Evolutionary conservation across 192 early-diverging fungal genomes (phyloP), one percentile per base, ranked within the genome.

Genomic region (Coemansia sp.): DNA sequence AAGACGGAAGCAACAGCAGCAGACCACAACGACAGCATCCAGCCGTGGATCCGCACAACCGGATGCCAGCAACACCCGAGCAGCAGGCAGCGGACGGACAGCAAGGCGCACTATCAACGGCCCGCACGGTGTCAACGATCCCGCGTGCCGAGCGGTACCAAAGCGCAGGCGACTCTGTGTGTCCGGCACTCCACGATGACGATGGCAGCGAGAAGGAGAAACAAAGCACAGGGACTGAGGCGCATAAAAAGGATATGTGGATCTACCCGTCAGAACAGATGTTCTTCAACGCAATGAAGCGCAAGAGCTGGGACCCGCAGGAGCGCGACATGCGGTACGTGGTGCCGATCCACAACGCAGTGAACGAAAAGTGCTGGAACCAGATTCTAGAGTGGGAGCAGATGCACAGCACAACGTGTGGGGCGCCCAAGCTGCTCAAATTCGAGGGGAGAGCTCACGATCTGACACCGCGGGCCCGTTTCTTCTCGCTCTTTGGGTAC

Each of bases 251-350:
- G 57, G 72, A 71, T 16, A 71, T 61, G 45, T 95, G 95, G 95
- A 79, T 95, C 10, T 97, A 97, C 66, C 95, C 95, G 9, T 93
- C 92, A 19, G 93, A 96, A 72, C 93, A 95, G 78, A 93, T 93
- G 92, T 97, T 97, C 60, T 97, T 92, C 84, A 97, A 97, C 61
- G 95, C 95, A 1, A 94, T 97, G 92, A 89, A 86, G 69, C 89
- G 95, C 71, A 97, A 97, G 68, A 92, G 91, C 74, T 95, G 93
- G 93, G 67, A 87, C 57, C 89, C 95, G 1, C 63, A 86, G 3
- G 93, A 93, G 62, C 58, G 79, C 16, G 95, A 97, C 73, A 95
- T 97, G 92, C 70, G 83, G n/a, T 85, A 91, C 9, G 90, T 97
- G 6, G 92, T 97, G 5, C 92, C 93, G 1, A 97, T 97, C 49